A percentile compares a stretch with the other conserved stretches of the same genome.
Conservation (phyloP, 208 protist species). For the Eutreptiella sp. region DNA sequence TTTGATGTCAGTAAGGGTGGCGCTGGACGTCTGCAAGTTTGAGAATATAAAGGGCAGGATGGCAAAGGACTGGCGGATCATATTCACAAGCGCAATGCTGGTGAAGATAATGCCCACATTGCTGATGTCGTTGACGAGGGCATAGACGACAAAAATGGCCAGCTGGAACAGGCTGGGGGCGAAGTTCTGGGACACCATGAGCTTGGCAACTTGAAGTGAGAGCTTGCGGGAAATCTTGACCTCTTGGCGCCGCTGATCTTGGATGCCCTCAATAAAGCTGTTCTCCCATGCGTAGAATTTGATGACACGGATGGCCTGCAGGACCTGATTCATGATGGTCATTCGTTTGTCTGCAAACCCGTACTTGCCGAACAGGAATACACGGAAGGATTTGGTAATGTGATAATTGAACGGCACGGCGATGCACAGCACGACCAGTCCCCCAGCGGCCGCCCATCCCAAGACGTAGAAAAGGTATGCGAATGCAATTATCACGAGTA, state of each 20-base stretch:
- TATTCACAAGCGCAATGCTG: too few species aligned
- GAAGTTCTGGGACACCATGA: constrained; percentile 23
- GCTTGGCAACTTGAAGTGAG: background rate
- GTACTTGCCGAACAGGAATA: background rate
- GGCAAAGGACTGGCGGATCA: too few species aligned
- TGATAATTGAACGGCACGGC: constrained; percentile 7
- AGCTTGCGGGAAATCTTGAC: background rate
- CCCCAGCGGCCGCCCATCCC: constrained; percentile 7
- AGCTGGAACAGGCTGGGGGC: constrained; percentile 16
- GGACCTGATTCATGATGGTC: constrained; percentile 15
- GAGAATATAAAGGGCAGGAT: too few species aligned
- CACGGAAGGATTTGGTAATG: constrained; percentile 1
- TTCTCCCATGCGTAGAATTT: constrained; percentile 33
- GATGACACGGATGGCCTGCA: constrained; percentile 27
- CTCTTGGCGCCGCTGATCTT: constrained; percentile 23
- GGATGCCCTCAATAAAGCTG: constrained; percentile 7
- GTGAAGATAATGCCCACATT: too few species aligned
- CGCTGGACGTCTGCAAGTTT: too few species aligned
- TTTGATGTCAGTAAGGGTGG: too few species aligned
- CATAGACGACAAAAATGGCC: constrained; percentile 13
- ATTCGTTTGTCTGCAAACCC: constrained; percentile 44
- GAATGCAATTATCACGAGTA: background rate
- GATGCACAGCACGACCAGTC: constrained; percentile 10
- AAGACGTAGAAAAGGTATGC: constrained; percentile 17
- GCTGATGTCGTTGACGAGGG: too few species aligned